Conservation (phyloP, 768 basidiomycete species). For the Dictyophora rubrovolvata region DNA sequence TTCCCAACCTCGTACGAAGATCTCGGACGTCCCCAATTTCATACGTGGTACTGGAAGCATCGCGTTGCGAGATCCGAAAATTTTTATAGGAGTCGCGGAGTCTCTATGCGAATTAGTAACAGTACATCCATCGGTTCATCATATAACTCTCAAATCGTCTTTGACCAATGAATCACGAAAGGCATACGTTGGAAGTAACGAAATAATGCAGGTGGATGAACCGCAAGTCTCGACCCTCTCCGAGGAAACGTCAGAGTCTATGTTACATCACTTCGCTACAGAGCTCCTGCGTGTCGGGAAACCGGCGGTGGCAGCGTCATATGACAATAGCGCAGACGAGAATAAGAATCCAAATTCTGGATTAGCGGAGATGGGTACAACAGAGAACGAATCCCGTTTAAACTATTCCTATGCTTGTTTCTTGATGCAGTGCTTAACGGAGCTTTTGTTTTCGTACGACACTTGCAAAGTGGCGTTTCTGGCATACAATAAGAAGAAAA, state of each 20-base stretch:
- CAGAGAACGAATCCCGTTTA: constrained; percentile 15
- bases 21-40: constrained; percentile 61
- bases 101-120: constrained; percentile 63
- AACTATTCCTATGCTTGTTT: constrained; percentile 59
- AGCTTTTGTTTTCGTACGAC: constrained; percentile 88
- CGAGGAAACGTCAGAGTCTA: constrained; percentile 28
- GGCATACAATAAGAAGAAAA: constrained; percentile 57
- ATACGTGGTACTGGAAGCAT: constrained; percentile 67
- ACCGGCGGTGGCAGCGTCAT: constrained; percentile 19
- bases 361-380: not conserved
- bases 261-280: constrained; percentile 52
- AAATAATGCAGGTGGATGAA: constrained; percentile 52
- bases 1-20: constrained; percentile 47
- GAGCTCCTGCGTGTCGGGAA: constrained; percentile 62
- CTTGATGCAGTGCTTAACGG: constrained; percentile 85
- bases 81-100: constrained; percentile 67
- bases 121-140: constrained; percentile 47
- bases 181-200: constrained; percentile 19
- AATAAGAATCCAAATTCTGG: constrained; percentile 8
- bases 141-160: constrained; percentile 42
- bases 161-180: constrained; percentile 8
- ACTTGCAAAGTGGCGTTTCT: constrained; percentile 83
- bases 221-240: not conserved
- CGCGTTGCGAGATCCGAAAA: constrained; percentile 68
- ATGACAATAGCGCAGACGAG: not conserved